These are phyloP conservation scores for Drechslerella dactyloides DNA, from an alignment of 2,329 filamentous ascomycete species.

Conservation along the genomic window DNA sequence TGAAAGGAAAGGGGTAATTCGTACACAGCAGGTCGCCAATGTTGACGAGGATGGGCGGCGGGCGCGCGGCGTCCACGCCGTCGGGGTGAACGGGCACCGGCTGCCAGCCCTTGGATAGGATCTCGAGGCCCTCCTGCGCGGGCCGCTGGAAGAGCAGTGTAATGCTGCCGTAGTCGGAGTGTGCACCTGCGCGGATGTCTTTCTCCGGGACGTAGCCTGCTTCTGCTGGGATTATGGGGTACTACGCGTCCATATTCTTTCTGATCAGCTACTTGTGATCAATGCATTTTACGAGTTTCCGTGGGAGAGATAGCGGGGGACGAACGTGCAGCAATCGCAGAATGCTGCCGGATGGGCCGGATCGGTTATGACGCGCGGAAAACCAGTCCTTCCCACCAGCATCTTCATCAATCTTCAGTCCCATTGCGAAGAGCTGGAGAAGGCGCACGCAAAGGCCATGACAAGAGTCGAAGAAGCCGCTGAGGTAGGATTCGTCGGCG, in stretches of 20 bases:
- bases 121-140: slow-evolving; percentile 85
- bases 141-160: slow-evolving; percentile 81
- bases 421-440: slow-evolving; percentile 77
- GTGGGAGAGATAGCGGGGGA: slow-evolving; percentile 56
- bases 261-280: not conserved
- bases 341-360: slow-evolving; percentile 65
- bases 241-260: slow-evolving; percentile 55
- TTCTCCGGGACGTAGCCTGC: slow-evolving; percentile 61
- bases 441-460: slow-evolving; percentile 74
- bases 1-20: slow-evolving; percentile 10
- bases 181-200: slow-evolving; percentile 85
- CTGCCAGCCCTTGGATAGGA: slow-evolving; percentile 67
- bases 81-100: slow-evolving; percentile 72
- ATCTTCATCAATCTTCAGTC: slow-evolving; percentile 66
- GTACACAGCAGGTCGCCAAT: slow-evolving; percentile 72
- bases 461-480: slow-evolving; percentile 73
- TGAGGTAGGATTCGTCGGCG: slow-evolving; percentile 67
- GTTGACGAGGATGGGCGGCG: slow-evolving; percentile 74
- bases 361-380: slow-evolving; percentile 66
- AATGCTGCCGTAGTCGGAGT: slow-evolving; percentile 60
- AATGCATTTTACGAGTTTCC: not conserved
- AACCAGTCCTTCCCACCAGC: slow-evolving; percentile 64
- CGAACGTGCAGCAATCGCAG: slow-evolving; percentile 74
- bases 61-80: slow-evolving; percentile 66
- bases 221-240: slow-evolving; percentile 60